Conservation (phyloP, 108 stramenopile genomes). For the Skeletonema potamos region DNA sequence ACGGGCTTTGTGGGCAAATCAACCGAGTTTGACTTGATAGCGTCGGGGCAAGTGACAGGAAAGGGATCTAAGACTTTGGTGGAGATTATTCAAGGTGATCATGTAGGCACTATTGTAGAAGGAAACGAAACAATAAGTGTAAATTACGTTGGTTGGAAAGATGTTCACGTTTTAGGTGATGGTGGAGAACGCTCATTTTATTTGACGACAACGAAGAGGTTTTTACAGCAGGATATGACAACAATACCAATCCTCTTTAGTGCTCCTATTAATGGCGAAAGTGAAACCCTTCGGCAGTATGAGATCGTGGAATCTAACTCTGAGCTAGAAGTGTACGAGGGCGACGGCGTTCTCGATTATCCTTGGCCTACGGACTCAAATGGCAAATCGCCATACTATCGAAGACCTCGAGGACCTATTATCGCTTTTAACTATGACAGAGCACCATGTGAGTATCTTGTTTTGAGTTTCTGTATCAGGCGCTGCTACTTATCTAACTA, state of each 20-base stretch:
- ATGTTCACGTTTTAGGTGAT: constrained; percentile 22
- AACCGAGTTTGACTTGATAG: constrained; percentile 20
- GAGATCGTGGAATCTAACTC: constrained; percentile 5
- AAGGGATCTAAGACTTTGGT: constrained; percentile 1
- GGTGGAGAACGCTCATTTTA: constrained; percentile 26
- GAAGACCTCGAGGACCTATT: constrained; percentile 22
- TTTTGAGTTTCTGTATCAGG: no score
- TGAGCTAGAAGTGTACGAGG: constrained; percentile 27
- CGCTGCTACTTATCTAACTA: no score
- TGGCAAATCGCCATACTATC: constrained; percentile 10
- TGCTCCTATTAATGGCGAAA: not conserved
- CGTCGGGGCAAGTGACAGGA: constrained; percentile 5
- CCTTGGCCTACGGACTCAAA: constrained; percentile 14
- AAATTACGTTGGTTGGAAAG: constrained; percentile 14
- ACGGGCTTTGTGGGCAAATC: not conserved
- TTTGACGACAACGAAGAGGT: constrained; percentile 11
- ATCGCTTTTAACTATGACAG: constrained; percentile 16
- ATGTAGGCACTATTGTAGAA: not conserved
- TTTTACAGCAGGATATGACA: not conserved
- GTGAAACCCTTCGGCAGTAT: constrained; percentile 9
- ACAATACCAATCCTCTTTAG: constrained; percentile 11
- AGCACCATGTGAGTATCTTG: not conserved
- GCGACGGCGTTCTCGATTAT: constrained; percentile 19
- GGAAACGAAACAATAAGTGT: not conserved
- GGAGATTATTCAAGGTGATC: not conserved